Conservation (phyloP, 2,329 filamentous ascomycete species). For the Ascochyta koolunga region DNA sequence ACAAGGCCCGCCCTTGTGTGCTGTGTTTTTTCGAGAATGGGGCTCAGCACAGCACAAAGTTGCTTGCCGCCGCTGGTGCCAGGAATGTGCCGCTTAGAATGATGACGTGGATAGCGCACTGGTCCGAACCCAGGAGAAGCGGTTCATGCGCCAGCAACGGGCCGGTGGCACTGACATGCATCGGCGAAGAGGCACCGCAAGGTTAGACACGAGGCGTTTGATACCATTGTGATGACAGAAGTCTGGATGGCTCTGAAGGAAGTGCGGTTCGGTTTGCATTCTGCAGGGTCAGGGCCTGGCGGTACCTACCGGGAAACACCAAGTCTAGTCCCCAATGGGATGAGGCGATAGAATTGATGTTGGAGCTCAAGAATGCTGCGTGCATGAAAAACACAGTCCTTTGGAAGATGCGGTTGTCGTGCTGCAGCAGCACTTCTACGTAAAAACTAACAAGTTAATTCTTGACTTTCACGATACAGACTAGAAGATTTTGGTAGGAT, state of each 20-base stretch:
- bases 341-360: neutral
- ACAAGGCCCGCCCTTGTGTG: neutral
- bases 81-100: slow-evolving; percentile 13
- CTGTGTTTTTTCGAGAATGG: neutral
- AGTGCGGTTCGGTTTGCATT: neutral
- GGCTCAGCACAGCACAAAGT: slow-evolving; percentile 4
- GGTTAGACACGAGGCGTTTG: neutral
- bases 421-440: no score
- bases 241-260: neutral
- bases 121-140: slow-evolving; percentile 27
- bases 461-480: no score
- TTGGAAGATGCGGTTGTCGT: no score
- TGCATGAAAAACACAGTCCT: no score
- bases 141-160: slow-evolving; percentile 17
- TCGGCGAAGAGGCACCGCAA: neutral
- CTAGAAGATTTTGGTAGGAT: no score
- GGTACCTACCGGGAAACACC: neutral
- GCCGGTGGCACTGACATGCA: slow-evolving; percentile 19
- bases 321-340: neutral
- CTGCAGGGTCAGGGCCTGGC: neutral
- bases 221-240: neutral
- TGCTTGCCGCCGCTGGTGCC: slow-evolving; percentile 9
- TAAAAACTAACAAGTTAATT: no score
- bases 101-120: slow-evolving; percentile 29
- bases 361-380: no score